Evolutionary conservation across 805 yeast species (phyloP).

Genomic region (Metschnikowia cerradonensis): DNA sequence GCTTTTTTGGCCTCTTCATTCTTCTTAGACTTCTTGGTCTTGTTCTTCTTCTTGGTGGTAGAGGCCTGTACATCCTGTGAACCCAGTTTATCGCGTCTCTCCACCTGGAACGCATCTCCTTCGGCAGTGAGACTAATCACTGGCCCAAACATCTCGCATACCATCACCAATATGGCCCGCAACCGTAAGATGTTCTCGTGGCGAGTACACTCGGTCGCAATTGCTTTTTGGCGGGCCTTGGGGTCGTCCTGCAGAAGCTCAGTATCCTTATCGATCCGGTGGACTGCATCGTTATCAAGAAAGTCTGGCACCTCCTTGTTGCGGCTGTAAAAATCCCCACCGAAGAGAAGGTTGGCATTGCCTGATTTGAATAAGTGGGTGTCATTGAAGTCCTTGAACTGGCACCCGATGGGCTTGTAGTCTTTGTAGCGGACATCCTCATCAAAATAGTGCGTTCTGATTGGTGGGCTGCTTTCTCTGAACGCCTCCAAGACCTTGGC

Average conservation of each 20-base stretch:
- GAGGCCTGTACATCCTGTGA: slow-evolving; percentile 4
- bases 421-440: slow-evolving; percentile 67
- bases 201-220: slow-evolving; percentile 8
- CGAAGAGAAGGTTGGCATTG: slow-evolving; percentile 21
- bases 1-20: slow-evolving; percentile 5
- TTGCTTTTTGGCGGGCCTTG: slow-evolving; percentile 4
- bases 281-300: slow-evolving; percentile 20
- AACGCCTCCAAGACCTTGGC: slow-evolving; percentile 7
- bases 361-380: slow-evolving; percentile 34
- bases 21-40: slow-evolving; percentile 1
- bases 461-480: slow-evolving; percentile 27
- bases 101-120: slow-evolving; percentile 6
- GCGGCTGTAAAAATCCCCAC: slow-evolving; percentile 15
- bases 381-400: slow-evolving; percentile 61
- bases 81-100: slow-evolving; percentile 9
- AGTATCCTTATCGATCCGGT: slow-evolving; percentile 11
- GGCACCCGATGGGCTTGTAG: slow-evolving; percentile 50
- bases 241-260: slow-evolving; percentile 11
- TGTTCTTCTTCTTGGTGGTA: not conserved
- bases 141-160: slow-evolving; percentile 20
- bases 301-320: slow-evolving; percentile 18
- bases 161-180: slow-evolving; percentile 23
- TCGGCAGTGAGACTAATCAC: slow-evolving; percentile 6
- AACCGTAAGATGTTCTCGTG: slow-evolving; percentile 30
- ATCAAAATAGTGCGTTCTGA: slow-evolving; percentile 50